Evolutionary conservation across 169 alveolate species (phyloP).

Genomic region (Plasmodium coatneyi): DNA sequence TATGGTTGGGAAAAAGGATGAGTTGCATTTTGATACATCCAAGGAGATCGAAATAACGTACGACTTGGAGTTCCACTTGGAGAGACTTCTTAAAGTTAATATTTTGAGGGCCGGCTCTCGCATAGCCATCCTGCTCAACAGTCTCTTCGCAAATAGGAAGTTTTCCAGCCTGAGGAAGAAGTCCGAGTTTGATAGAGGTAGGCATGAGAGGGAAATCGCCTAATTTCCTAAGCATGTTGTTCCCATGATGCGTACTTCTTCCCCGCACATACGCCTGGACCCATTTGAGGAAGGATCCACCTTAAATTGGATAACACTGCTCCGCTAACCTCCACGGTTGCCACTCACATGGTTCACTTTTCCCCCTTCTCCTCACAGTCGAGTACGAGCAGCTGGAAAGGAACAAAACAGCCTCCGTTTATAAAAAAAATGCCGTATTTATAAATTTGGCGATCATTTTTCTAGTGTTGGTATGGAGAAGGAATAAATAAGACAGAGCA

Average conservation of each 20-base stretch:
- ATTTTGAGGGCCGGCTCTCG: conserved; percentile 90
- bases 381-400: conserved; percentile 8
- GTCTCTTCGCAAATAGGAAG: conserved; percentile 81
- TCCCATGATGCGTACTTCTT: not conserved
- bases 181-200: conserved; percentile 58
- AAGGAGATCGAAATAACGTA: conserved; percentile 77
- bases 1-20: not conserved
- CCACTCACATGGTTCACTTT: not conserved
- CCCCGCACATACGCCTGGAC: not conserved
- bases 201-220: not conserved
- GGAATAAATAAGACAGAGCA: not conserved
- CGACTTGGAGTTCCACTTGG: conserved; percentile 76
- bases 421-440: conserved; percentile 35
- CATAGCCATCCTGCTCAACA: conserved; percentile 84
- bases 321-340: not conserved
- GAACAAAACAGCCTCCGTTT: not conserved
- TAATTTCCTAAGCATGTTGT: not conserved
- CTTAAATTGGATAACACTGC: not conserved
- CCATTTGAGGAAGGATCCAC: not conserved
- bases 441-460: conserved; percentile 33
- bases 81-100: conserved; percentile 77
- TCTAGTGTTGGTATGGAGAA: conserved; percentile 17
- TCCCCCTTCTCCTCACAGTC: not conserved
- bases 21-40: conserved; percentile 55
- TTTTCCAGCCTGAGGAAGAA: conserved; percentile 41